These are phyloP conservation scores for Globisporangium heterothallicum DNA, from an alignment of 352 stramenopile genomes.

Conservation along the genomic window DNA sequence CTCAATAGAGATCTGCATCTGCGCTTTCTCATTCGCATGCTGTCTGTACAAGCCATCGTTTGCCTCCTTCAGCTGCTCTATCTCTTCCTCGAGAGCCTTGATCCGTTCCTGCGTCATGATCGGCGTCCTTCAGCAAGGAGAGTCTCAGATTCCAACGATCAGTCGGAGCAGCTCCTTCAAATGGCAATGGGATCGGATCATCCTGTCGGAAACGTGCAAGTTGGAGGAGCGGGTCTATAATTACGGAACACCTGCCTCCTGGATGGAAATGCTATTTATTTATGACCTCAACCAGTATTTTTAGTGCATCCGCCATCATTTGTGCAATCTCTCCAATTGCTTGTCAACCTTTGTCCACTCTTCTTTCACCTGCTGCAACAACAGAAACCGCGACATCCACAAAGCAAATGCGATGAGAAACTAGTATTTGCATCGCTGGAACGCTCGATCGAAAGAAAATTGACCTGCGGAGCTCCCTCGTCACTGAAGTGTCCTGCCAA, in stretches of 20 bases:
- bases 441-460: too few relatives aligned
- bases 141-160: too few relatives aligned
- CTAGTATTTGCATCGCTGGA: too few relatives aligned
- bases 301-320: too few relatives aligned
- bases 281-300: background rate
- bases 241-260: background rate
- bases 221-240: background rate
- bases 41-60: conserved; percentile 62
- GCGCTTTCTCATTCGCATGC: conserved; percentile 67
- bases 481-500: conserved; percentile 1
- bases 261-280: background rate
- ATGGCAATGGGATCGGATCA: background rate
- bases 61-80: conserved; percentile 39
- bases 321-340: too few relatives aligned
- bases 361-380: conserved; percentile 13
- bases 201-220: background rate
- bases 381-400: too few relatives aligned
- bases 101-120: conserved; percentile 28
- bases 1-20: conserved; percentile 71
- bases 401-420: too few relatives aligned
- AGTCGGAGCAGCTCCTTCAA: background rate
- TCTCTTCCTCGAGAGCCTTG: conserved; percentile 43
- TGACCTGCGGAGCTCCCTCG: background rate
- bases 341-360: conserved; percentile 20
- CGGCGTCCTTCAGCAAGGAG: background rate